phyloP scores from a whole-genome alignment of 345 rosid genomes.

The Balakata baccata region DNA sequence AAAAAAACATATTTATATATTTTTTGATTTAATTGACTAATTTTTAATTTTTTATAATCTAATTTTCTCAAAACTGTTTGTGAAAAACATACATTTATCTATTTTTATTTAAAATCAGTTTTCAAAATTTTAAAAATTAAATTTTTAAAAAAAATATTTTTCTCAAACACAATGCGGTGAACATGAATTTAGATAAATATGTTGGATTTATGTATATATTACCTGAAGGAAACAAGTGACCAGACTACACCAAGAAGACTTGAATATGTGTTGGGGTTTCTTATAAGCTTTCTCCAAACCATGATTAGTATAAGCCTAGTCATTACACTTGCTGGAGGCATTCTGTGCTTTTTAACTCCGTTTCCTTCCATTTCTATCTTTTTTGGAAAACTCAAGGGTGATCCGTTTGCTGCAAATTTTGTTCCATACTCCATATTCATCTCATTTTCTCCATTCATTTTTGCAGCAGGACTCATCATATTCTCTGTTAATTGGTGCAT shows the following conservation, averaged over 20 bases:
- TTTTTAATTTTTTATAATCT: too few species aligned
- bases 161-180: too few species aligned
- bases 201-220: not conserved
- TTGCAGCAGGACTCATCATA: conserved; percentile 54
- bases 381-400: conserved; percentile 42
- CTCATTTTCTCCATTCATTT: conserved; percentile 45
- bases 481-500: conserved; percentile 60
- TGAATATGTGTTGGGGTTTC: conserved; percentile 25
- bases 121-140: too few species aligned
- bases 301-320: conserved; percentile 14
- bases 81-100: too few species aligned
- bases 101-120: too few species aligned
- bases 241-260: conserved; percentile 20
- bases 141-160: too few species aligned
- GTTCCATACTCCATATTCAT: conserved; percentile 43
- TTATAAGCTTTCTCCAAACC: conserved; percentile 24
- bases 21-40: too few species aligned
- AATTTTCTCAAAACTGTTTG: too few species aligned
- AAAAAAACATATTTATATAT: too few species aligned
- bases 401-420: conserved; percentile 39
- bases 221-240: conserved; percentile 26
- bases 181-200: too few species aligned
- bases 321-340: conserved; percentile 29
- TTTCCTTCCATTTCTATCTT: conserved; percentile 37
- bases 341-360: conserved; percentile 37